Base-by-base conservation (phyloP, 306 rosid genomes). In the Fragaria nilgerrensis region DNA sequence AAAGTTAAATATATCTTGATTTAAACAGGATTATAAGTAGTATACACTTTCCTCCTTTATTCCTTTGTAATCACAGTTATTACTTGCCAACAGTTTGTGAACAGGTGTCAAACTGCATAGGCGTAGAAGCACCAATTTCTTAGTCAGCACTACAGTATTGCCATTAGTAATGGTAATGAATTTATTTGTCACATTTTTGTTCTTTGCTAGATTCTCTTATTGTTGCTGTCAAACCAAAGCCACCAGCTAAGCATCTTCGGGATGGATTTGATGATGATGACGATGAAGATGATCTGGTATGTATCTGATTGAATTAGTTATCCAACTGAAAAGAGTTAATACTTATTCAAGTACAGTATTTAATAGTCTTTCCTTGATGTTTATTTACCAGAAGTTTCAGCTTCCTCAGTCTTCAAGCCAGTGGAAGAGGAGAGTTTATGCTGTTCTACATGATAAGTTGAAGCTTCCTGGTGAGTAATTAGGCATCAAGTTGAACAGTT, bases 201-300 rank as follows among this genome's bases (percentile, higher is more conserved):
- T 73, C 68, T 20, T 77, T 79, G 79, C 68, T 68, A 95, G 97
- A 95, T 87, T 82, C 91, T 70, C 78, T 92, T 71, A 88, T 90
- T 75, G 95, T 92, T 85, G 97, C 93, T 78, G 96, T 95, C 74
- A 95, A 90, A 85, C 99, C 99, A 70, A 95, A 86, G 87, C 91
- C 96, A 45, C 97, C 99, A 4, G 87, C 84, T 41, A 85, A 80
- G 77, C 82, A 50, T 73, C 75, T 73, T 72, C 87, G 77, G 63
- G 87, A 87, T 68, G 91, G 83, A 80, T 78, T 80, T 75, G 97
- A 92, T 25, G 89, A 89, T 56, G 93, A 92, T 0, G 93, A 92
- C 0, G 91, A 92, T 0, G 92, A 87, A 0, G 93, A 94, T 45
- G 93, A 95, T 82, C 82, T 95, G 97, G 99, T 95, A 90, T 72